Conservation (phyloP, 148 eudicot genomes). For the Rhododendron kiyosumense region DNA sequence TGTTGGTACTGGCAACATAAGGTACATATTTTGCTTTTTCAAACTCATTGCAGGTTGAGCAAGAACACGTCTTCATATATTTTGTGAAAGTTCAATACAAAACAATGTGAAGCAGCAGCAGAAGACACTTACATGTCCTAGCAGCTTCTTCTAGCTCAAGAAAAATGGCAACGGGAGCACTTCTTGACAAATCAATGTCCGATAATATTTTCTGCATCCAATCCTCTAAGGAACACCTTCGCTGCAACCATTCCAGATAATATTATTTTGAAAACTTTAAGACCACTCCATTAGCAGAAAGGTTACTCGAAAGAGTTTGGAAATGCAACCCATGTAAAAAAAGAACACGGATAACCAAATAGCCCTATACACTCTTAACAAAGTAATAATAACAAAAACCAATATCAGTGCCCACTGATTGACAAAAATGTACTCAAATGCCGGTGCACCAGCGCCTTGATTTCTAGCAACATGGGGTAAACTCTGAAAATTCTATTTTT, state of each 20-base stretch:
- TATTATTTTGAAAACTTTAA: background rate
- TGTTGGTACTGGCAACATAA: background rate
- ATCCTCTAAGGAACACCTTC: constrained; percentile 69
- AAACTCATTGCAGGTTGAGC: background rate
- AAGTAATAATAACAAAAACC: background rate
- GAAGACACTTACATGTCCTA: constrained; percentile 69
- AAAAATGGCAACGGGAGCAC: constrained; percentile 77
- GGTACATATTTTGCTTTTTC: background rate
- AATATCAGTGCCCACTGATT: background rate
- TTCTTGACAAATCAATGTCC: constrained; percentile 79
- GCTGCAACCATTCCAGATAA: constrained; percentile 43
- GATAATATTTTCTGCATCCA: constrained; percentile 82
- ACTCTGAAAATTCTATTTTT: background rate
- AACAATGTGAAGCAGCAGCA: constrained; percentile 4
- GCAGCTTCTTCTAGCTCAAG: constrained; percentile 97
- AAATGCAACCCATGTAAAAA: background rate
- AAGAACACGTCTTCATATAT: background rate
- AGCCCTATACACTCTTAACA: background rate
- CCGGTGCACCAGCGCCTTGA: background rate
- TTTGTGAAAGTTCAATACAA: background rate
- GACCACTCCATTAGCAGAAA: background rate
- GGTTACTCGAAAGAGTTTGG: background rate
- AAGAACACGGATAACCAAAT: background rate
- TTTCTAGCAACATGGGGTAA: background rate
- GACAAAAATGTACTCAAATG: background rate